Percentiles rank a stretch among this genome's conserved stretches.
Conservation (phyloP, 768 basidiomycete genomes). For the Mycena kentingensis region DNA sequence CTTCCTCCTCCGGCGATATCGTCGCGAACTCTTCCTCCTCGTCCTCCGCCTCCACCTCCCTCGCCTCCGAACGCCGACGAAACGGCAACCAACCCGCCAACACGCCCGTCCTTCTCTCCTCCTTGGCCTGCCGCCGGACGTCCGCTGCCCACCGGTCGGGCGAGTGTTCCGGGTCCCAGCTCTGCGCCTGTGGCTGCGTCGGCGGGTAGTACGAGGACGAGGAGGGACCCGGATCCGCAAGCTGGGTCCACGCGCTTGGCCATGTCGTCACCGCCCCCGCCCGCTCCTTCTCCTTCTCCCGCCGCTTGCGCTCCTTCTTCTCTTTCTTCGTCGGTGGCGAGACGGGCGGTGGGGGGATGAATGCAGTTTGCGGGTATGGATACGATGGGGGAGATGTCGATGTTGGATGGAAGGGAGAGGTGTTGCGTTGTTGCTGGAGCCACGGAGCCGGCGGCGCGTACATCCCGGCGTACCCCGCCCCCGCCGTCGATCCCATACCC, state of each 20-base stretch:
- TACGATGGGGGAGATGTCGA: conserved; percentile 1
- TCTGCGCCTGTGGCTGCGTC: too few species aligned
- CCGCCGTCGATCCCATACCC: neutral
- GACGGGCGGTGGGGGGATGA: conserved; percentile 6
- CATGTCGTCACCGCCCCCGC: conserved; percentile 11
- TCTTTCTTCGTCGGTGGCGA: conserved; percentile 5
- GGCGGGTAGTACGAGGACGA: neutral
- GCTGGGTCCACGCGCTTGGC: conserved; percentile 10
- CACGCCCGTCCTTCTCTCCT: conserved; percentile 14
- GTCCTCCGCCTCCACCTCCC: neutral
- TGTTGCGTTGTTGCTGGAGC: neutral
- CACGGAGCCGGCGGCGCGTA: neutral
- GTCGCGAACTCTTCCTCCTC: neutral
- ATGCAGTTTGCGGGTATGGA: neutral
- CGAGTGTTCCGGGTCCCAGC: conserved; percentile 11
- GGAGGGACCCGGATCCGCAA: too few species aligned
- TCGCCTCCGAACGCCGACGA: conserved; percentile 3
- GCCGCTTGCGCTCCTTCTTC: conserved; percentile 1
- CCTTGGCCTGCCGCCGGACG: conserved; percentile 9
- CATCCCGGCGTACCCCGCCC: neutral
- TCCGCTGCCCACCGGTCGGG: conserved; percentile 16
- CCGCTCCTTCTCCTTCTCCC: too few species aligned
- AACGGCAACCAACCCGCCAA: conserved; percentile 16
- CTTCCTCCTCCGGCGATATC: neutral
- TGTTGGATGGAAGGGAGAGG: neutral